phyloP scores from a whole-genome alignment of 305 asterid species.

The Euphrasia arctica region DNA sequence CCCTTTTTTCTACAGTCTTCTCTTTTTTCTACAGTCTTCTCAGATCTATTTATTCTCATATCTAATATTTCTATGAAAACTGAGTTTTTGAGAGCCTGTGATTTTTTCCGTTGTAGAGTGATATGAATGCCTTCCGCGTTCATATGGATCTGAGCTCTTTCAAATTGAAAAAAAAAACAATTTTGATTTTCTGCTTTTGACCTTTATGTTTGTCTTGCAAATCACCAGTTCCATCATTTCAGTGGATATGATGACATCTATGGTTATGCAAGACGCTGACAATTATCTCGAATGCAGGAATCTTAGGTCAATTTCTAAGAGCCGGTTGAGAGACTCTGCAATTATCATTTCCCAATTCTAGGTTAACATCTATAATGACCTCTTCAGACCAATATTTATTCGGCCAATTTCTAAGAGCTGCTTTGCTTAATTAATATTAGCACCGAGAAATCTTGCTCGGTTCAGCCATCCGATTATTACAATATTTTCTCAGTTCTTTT shows the following conservation, averaged over 20 bases:
- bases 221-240: slow-evolving; percentile 24
- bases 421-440: slow-evolving; percentile 4
- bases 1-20: no score
- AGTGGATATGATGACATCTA: slow-evolving; percentile 25
- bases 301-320: slow-evolving; percentile 40
- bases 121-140: no score
- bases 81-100: no score
- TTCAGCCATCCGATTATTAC: not conserved
- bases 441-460: slow-evolving; percentile 6
- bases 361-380: slow-evolving; percentile 43
- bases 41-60: not conserved
- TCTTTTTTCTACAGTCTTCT: not conserved
- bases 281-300: slow-evolving; percentile 62
- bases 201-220: slow-evolving; percentile 20
- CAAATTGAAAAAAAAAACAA: no score
- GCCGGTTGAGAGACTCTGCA: slow-evolving; percentile 46
- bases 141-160: no score
- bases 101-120: no score
- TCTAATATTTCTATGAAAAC: no score
- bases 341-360: slow-evolving; percentile 26
- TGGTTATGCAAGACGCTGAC: slow-evolving; percentile 37
- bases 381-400: slow-evolving; percentile 28
- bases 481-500: not conserved
- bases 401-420: not conserved
- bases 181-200: slow-evolving; percentile 16